phyloP scores from a whole-genome alignment of 805 yeast genomes.

The Zygosaccharomyces gambellarensis region DNA sequence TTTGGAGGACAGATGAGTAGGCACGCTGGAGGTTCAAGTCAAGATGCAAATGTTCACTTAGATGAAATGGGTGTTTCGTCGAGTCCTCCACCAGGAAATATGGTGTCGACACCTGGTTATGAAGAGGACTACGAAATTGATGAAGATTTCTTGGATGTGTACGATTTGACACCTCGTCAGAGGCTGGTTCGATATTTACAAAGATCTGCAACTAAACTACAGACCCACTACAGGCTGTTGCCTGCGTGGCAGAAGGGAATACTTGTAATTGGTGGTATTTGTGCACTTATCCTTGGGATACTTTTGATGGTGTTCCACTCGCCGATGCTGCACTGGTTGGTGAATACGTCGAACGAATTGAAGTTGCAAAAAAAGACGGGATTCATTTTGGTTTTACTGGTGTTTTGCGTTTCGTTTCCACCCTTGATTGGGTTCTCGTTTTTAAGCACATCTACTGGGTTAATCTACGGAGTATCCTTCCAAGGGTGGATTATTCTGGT shows the following conservation, averaged over 20 bases:
- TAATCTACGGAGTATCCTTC: constrained; percentile 71
- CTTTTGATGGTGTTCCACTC: constrained; percentile 27
- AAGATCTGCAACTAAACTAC: constrained; percentile 11
- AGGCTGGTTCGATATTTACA: constrained; percentile 24
- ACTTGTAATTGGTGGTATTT: constrained; percentile 13
- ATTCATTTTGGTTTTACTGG: constrained; percentile 44
- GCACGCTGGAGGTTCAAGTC: not conserved
- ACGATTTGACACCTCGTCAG: constrained; percentile 32
- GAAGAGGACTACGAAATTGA: constrained; percentile 4
- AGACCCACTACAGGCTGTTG: constrained; percentile 17
- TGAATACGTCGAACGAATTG: constrained; percentile 45
- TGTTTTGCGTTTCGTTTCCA: constrained; percentile 77
- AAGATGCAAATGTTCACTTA: not conserved
- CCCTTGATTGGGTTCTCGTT: constrained; percentile 82
- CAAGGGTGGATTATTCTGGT: constrained; percentile 78
- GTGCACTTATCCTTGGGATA: constrained; percentile 16
- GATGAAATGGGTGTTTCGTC: not conserved
- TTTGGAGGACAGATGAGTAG: not conserved
- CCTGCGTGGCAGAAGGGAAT: constrained; percentile 24
- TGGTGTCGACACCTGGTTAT: not conserved
- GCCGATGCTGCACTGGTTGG: constrained; percentile 33
- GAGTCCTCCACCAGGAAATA: not conserved
- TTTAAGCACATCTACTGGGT: constrained; percentile 63
- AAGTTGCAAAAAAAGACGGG: constrained; percentile 38
- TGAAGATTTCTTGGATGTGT: constrained; percentile 29